Evolutionary conservation across 495 filamentous ascomycete genomes (phyloP).

Genomic region (Tetracladium setigerum): DNA sequence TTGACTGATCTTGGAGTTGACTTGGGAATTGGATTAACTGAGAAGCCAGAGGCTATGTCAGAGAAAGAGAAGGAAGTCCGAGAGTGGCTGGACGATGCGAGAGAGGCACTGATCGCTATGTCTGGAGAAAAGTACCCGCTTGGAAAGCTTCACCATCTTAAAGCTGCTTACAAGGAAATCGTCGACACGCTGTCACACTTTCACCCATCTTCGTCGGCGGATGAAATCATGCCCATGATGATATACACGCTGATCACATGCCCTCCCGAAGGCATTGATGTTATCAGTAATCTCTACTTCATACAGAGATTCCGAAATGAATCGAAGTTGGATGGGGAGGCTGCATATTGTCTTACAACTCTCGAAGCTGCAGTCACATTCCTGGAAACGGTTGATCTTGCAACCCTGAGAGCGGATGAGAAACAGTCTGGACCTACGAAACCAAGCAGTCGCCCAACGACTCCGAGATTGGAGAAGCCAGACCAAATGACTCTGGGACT

Average conservation of each 20-base stretch:
- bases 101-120: conserved; percentile 73
- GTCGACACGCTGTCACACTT: conserved; percentile 74
- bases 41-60: conserved; percentile 36
- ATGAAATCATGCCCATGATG: conserved; percentile 92
- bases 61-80: conserved; percentile 63
- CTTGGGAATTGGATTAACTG: conserved; percentile 40
- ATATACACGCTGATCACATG: conserved; percentile 93
- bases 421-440: conserved; percentile 53
- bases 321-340: conserved; percentile 82
- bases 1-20: conserved; percentile 81
- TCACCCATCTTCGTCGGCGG: conserved; percentile 87
- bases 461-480: conserved; percentile 34
- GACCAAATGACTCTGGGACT: conserved; percentile 23
- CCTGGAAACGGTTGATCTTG: conserved; percentile 94
- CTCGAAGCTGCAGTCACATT: conserved; percentile 93
- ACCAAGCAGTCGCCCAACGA: conserved; percentile 38
- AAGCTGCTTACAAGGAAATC: conserved; percentile 84
- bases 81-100: conserved; percentile 61
- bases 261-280: conserved; percentile 75
- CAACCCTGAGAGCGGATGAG: conserved; percentile 83
- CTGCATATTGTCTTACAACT: conserved; percentile 93
- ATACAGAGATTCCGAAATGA: conserved; percentile 88
- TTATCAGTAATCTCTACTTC: conserved; percentile 89
- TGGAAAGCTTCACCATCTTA: conserved; percentile 86
- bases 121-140: conserved; percentile 78